Conservation (phyloP, 768 basidiomycete species). For the Lentinula boryana region DNA sequence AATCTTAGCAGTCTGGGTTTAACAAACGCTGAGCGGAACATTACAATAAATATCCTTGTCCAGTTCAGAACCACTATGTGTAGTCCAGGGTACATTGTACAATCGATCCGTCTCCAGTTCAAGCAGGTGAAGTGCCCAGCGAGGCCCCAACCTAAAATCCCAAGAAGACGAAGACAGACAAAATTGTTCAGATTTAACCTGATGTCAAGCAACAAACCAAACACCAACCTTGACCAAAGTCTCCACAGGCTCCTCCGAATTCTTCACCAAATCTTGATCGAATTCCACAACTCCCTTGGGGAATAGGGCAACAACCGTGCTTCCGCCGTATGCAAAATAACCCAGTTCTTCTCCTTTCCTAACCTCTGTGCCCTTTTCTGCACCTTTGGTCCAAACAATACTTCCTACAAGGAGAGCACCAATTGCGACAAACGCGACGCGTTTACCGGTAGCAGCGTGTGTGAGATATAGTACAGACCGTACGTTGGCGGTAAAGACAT, state of each 20-base stretch:
- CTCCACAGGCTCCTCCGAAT: constrained; percentile 54
- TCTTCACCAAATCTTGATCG: constrained; percentile 54
- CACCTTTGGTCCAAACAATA: constrained; percentile 57
- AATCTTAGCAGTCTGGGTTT: not conserved
- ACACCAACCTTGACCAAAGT: constrained; percentile 51
- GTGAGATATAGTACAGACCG: constrained; percentile 51
- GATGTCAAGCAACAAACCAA: not conserved
- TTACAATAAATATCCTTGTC: not conserved
- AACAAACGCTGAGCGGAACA: not conserved
- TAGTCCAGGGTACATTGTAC: not conserved
- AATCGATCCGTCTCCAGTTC: not conserved
- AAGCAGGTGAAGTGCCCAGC: not conserved
- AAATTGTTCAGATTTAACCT: not conserved
- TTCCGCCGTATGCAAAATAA: constrained; percentile 74
- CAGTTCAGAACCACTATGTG: not conserved
- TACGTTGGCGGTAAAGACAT: constrained; percentile 61
- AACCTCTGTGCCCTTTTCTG: constrained; percentile 34
- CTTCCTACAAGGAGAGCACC: constrained; percentile 80
- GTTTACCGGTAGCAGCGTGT: constrained; percentile 36
- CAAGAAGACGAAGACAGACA: not conserved
- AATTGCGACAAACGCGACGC: constrained; percentile 66
- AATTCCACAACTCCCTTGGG: constrained; percentile 48
- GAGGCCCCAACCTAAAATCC: not conserved
- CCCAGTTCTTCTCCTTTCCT: constrained; percentile 65
- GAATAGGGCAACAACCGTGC: constrained; percentile 59